These are phyloP conservation scores for Serendipita indica DNA, from an alignment of 768 basidiomycete species.

Conservation along the genomic window DNA sequence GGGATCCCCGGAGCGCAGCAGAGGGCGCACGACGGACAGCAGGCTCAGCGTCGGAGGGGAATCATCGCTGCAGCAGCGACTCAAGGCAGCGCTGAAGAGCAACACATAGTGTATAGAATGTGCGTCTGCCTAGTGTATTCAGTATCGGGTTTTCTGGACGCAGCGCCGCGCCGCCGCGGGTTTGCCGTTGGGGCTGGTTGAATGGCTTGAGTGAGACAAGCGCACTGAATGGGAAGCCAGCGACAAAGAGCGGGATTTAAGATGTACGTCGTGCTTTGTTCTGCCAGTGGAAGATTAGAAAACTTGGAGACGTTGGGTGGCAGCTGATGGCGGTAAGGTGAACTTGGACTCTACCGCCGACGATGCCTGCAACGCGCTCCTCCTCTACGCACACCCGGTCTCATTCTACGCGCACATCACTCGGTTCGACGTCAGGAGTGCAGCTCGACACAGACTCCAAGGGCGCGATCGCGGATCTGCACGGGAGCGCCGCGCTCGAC, in stretches of 20 bases:
- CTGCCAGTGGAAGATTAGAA: neutral
- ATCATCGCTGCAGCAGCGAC: neutral
- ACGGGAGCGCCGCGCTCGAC: too few species aligned
- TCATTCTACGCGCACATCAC: too few species aligned
- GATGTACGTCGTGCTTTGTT: neutral
- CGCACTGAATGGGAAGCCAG: neutral
- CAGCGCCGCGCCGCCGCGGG: neutral
- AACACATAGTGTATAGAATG: neutral
- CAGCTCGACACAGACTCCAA: too few species aligned
- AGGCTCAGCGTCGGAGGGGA: too few species aligned
- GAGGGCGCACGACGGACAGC: neutral
- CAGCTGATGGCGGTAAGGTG: neutral
- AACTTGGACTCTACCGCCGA: neutral
- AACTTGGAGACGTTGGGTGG: neutral
- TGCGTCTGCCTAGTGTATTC: constrained; percentile 1
- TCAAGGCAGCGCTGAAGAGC: constrained; percentile 8
- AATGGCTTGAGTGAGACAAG: neutral
- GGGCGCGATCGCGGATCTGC: too few species aligned
- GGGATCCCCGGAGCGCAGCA: neutral
- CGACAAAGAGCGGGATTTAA: neutral
- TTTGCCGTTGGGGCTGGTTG: too few species aligned
- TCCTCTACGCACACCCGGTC: neutral
- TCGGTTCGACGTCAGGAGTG: too few species aligned
- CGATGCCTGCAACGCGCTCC: neutral
- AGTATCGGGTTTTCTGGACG: neutral